These are phyloP conservation scores for Myxozyma geophila DNA, from an alignment of 805 yeast species.

Conservation along the genomic window DNA sequence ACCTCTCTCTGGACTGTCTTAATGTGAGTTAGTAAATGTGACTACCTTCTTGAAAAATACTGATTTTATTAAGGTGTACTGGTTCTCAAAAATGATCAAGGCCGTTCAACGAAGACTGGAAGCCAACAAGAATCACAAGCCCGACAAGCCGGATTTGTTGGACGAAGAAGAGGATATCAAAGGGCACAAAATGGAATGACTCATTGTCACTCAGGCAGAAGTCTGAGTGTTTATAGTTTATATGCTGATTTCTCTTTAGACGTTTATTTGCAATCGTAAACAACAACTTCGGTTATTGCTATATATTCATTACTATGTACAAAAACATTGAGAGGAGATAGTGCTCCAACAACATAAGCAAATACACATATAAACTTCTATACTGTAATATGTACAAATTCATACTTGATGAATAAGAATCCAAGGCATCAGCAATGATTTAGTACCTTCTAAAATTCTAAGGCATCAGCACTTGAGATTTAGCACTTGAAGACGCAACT, in stretches of 20 bases:
- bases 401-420: not conserved
- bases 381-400: not conserved
- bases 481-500: not conserved
- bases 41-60: not conserved
- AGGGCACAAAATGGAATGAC: slow-evolving; percentile 33
- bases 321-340: not conserved
- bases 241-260: not conserved
- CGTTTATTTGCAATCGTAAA: not conserved
- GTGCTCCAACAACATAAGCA: not conserved
- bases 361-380: not conserved
- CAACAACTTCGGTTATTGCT: not conserved
- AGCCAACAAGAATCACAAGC: slow-evolving; percentile 20
- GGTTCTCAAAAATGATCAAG: slow-evolving; percentile 87
- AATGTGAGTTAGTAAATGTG: slow-evolving; percentile 48
- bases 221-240: not conserved
- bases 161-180: slow-evolving; percentile 30
- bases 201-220: not conserved
- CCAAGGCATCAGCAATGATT: not conserved
- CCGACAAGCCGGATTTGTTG: slow-evolving; percentile 17
- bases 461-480: slow-evolving; percentile 6
- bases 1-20: slow-evolving; percentile 65
- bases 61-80: slow-evolving; percentile 49
- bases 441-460: not conserved
- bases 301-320: not conserved
- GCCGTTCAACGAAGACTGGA: slow-evolving; percentile 53